A percentile compares a stretch with the other conserved stretches of the same genome.
These are phyloP conservation scores for Magnusiomyces ingens DNA, from an alignment of 1,139 yeast species.

Conservation along the genomic window DNA sequence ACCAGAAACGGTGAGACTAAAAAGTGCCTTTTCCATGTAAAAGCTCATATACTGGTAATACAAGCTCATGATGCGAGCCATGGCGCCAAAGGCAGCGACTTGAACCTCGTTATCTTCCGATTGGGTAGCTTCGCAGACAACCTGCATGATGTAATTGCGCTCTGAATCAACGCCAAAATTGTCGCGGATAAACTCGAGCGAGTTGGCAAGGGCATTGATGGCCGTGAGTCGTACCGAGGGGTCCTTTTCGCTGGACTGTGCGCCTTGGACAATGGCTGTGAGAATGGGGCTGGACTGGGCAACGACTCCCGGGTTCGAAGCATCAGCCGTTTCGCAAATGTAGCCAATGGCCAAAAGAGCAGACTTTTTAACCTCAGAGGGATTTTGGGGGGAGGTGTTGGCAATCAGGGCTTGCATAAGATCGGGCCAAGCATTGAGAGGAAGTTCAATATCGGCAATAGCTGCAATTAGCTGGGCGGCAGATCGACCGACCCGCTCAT, in stretches of 20 bases:
- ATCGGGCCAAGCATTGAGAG: slow-evolving; percentile 81
- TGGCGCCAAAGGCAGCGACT: slow-evolving; percentile 93
- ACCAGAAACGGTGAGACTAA: slow-evolving; percentile 82
- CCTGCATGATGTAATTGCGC: slow-evolving; percentile 96
- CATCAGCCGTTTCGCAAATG: slow-evolving; percentile 92
- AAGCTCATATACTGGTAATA: slow-evolving; percentile 87
- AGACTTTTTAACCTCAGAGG: slow-evolving; percentile 75
- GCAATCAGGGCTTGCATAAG: slow-evolving; percentile 76
- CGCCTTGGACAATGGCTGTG: slow-evolving; percentile 96
- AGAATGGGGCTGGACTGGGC: slow-evolving; percentile 86
- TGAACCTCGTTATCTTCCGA: slow-evolving; percentile 75
- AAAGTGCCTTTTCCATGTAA: slow-evolving; percentile 95
- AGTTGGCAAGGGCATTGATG: slow-evolving; percentile 81
- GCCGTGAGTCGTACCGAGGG: slow-evolving; percentile 80
- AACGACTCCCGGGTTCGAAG: slow-evolving; percentile 68
- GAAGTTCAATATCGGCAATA: slow-evolving; percentile 90
- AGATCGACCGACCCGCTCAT: slow-evolving; percentile 76
- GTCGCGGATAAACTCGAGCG: slow-evolving; percentile 79
- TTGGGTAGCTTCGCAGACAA: slow-evolving; percentile 97
- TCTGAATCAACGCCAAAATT: slow-evolving; percentile 93
- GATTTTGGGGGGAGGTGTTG: slow-evolving; percentile 72
- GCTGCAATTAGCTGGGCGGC: slow-evolving; percentile 95
- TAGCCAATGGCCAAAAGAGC: slow-evolving; percentile 87
- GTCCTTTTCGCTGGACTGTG: slow-evolving; percentile 73
- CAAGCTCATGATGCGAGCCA: slow-evolving; percentile 84